Evolutionary conservation across 169 alveolate genomes (phyloP).

Genomic region (Eimeria acervulina): DNA sequence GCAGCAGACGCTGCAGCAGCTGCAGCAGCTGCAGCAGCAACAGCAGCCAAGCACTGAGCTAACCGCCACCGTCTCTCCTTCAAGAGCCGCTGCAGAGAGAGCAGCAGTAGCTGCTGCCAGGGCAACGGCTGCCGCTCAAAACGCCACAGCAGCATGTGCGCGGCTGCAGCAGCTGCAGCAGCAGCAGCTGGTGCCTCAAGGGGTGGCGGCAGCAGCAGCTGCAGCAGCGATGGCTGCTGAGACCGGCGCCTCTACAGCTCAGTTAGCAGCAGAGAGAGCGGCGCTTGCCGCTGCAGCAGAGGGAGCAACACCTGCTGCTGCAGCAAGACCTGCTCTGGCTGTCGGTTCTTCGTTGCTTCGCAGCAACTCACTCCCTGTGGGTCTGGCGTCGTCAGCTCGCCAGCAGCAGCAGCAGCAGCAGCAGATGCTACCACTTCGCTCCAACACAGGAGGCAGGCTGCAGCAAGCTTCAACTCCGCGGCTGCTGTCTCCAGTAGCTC

Average conservation of each 20-base stretch:
- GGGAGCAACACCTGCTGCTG: constrained; percentile 46
- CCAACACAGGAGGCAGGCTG: constrained; percentile 28
- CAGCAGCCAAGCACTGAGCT: constrained; percentile 1
- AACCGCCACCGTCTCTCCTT: constrained; percentile 3
- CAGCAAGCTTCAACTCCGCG: neutral
- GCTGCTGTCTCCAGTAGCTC: constrained; percentile 6
- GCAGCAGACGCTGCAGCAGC: neutral
- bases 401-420: constrained; percentile 56
- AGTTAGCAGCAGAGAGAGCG: constrained; percentile 47
- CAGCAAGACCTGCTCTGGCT: neutral
- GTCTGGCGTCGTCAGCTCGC: neutral
- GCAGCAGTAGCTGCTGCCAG: constrained; percentile 64
- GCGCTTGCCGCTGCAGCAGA: constrained; percentile 61
- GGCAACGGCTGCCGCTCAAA: constrained; percentile 47
- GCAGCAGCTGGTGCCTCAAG: constrained; percentile 19
- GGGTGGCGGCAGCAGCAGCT: constrained; percentile 40
- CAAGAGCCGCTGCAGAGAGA: constrained; percentile 59
- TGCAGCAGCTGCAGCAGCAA: constrained; percentile 11
- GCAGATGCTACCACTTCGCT: neutral
- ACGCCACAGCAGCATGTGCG: constrained; percentile 66
- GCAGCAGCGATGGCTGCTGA: constrained; percentile 26
- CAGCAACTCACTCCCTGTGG: constrained; percentile 14
- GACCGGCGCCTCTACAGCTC: constrained; percentile 52
- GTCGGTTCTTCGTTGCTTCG: neutral
- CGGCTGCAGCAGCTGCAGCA: constrained; percentile 45